Percentiles rank a stretch among this genome's conserved stretches.
These are phyloP conservation scores for Diaporthe humulicola DNA, from an alignment of 2,329 filamentous ascomycete genomes.

Conservation along the genomic window DNA sequence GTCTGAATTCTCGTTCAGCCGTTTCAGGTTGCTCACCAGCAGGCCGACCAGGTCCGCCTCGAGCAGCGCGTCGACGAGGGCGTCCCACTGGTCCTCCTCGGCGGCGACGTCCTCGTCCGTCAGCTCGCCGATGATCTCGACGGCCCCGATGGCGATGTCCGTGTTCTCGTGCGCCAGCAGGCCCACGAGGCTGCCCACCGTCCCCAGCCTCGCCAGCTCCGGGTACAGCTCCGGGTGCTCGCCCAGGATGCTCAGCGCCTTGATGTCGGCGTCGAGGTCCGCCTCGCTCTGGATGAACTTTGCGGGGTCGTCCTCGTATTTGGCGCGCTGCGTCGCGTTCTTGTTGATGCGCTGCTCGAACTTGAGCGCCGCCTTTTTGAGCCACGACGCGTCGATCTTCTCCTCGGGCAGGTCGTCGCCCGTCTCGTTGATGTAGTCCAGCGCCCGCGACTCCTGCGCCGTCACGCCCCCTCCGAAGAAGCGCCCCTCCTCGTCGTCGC, in stretches of 20 bases:
- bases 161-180: constrained; percentile 95
- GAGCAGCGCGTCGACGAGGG: constrained; percentile 75
- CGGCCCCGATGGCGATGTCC: constrained; percentile 91
- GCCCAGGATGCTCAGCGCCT: constrained; percentile 85
- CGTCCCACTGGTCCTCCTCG: constrained; percentile 84
- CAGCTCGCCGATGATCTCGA: constrained; percentile 90
- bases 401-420: constrained; percentile 66
- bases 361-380: constrained; percentile 82
- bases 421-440: constrained; percentile 87
- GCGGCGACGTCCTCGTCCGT: constrained; percentile 93
- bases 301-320: constrained; percentile 82
- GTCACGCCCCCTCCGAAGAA: constrained; percentile 96
- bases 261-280: constrained; percentile 90
- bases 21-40: constrained; percentile 81
- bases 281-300: constrained; percentile 91
- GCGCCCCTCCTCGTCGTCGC: constrained; percentile 89
- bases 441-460: constrained; percentile 81
- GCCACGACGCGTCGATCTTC: constrained; percentile 86
- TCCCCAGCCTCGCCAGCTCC: constrained; percentile 83
- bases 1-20: constrained; percentile 80
- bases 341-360: constrained; percentile 93
- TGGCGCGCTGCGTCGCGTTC: constrained; percentile 90
- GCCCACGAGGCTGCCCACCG: constrained; percentile 79
- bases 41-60: constrained; percentile 81
- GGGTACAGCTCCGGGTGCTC: constrained; percentile 88